Percentiles rank a stretch among this genome's conserved stretches.
These are phyloP conservation scores for Macrotyloma uniflorum DNA, from an alignment of 306 rosid genomes.

Conservation along the genomic window DNA sequence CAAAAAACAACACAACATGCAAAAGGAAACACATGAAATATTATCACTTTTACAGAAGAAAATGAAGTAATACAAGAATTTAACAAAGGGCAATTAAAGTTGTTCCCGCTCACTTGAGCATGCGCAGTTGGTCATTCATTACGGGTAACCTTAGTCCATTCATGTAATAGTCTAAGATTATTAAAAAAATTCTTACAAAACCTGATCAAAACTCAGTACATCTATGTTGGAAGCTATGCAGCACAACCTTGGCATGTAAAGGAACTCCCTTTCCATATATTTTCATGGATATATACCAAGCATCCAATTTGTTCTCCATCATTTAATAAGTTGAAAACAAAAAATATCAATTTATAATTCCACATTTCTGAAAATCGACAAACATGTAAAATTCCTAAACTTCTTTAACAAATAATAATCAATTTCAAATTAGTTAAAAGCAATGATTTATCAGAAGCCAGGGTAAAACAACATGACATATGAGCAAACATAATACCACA, in stretches of 20 bases:
- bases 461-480: constrained; percentile 4
- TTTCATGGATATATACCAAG: constrained; percentile 7
- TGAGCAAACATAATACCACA: constrained; percentile 7
- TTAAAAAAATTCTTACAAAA: too few species aligned
- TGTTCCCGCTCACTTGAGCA: background rate
- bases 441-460: constrained; percentile 14
- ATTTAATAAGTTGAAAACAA: background rate
- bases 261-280: background rate
- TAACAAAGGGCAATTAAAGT: background rate
- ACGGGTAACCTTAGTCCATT: background rate
- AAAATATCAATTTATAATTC: constrained; percentile 1
- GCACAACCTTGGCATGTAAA: background rate
- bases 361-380: constrained; percentile 16
- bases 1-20: constrained; percentile 27
- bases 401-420: background rate
- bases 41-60: constrained; percentile 3
- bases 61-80: constrained; percentile 2
- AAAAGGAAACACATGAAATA: constrained; percentile 13
- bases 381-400: constrained; percentile 6
- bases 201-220: background rate
- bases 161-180: background rate
- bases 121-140: constrained; percentile 2
- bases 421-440: constrained; percentile 17
- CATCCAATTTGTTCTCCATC: background rate
- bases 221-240: background rate